Conservation (phyloP, 2,329 filamentous ascomycete genomes). For the Fusarium sarcochroum region DNA sequence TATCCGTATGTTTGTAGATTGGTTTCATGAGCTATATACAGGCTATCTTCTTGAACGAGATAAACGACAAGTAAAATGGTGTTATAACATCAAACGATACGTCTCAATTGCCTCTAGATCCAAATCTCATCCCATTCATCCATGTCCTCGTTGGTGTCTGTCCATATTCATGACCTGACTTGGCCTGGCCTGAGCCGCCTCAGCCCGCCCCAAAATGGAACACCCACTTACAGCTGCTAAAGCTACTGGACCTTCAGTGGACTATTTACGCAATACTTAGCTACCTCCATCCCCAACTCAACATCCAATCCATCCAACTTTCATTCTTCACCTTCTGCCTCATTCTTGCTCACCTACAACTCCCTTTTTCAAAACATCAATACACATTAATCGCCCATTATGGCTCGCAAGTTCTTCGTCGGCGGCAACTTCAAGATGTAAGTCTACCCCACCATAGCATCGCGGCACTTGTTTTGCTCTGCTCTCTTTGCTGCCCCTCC, state of each 20-base stretch:
- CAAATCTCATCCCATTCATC: slow-evolving; percentile 20
- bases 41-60: neutral
- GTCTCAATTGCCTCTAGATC: neutral
- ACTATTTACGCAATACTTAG: slow-evolving; percentile 37
- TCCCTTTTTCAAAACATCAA: slow-evolving; percentile 7
- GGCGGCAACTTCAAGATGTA: slow-evolving; percentile 99
- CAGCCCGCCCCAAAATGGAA: slow-evolving; percentile 32
- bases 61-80: neutral
- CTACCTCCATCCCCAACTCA: slow-evolving; percentile 26
- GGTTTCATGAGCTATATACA: neutral
- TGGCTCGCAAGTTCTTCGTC: slow-evolving; percentile 97
- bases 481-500: slow-evolving; percentile 32
- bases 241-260: slow-evolving; percentile 24
- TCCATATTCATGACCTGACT: slow-evolving; percentile 43
- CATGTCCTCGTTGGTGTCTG: slow-evolving; percentile 25
- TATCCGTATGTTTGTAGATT: neutral
- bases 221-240: slow-evolving; percentile 22
- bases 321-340: slow-evolving; percentile 22
- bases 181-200: slow-evolving; percentile 35
- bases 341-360: slow-evolving; percentile 13
- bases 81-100: neutral
- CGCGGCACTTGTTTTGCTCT: slow-evolving; percentile 24
- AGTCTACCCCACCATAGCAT: slow-evolving; percentile 54
- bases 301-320: slow-evolving; percentile 1
- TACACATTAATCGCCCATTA: slow-evolving; percentile 65